phyloP scores from a whole-genome alignment of 1,139 yeast genomes.

The Candida glucosophila region DNA sequence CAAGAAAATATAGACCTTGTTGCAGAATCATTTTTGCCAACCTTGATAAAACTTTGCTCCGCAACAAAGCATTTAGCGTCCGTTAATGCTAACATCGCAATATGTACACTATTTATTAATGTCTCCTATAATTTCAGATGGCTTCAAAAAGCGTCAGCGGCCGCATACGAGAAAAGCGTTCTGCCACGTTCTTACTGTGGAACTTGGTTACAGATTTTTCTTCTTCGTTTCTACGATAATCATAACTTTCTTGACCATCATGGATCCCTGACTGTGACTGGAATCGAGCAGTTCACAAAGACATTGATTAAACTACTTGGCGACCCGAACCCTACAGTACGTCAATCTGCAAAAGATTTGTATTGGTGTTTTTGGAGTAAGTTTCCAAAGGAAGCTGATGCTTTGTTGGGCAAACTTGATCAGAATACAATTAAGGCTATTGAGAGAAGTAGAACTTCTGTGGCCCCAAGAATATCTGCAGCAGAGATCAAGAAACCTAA shows the following conservation, averaged over 20 bases:
- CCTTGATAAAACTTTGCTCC: constrained; percentile 56
- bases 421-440: constrained; percentile 28
- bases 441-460: constrained; percentile 30
- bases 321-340: constrained; percentile 76
- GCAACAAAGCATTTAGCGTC: constrained; percentile 78
- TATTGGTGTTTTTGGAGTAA: constrained; percentile 60
- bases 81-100: constrained; percentile 59
- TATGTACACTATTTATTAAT: constrained; percentile 53
- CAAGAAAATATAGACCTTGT: constrained; percentile 47
- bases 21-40: constrained; percentile 52
- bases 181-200: constrained; percentile 67
- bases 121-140: constrained; percentile 46
- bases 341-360: constrained; percentile 65
- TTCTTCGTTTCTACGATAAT: constrained; percentile 32
- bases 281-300: constrained; percentile 42
- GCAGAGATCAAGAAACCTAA: constrained; percentile 10
- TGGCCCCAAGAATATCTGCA: no score
- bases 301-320: constrained; percentile 53
- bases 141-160: constrained; percentile 41
- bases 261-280: constrained; percentile 17
- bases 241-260: constrained; percentile 27
- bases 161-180: constrained; percentile 59
- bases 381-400: constrained; percentile 42
- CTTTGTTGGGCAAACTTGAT: constrained; percentile 41
- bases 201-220: constrained; percentile 57